These are phyloP conservation scores for Pseudopyrenochaeta lycopersici DNA, from an alignment of 2,329 filamentous ascomycete genomes.

Conservation along the genomic window DNA sequence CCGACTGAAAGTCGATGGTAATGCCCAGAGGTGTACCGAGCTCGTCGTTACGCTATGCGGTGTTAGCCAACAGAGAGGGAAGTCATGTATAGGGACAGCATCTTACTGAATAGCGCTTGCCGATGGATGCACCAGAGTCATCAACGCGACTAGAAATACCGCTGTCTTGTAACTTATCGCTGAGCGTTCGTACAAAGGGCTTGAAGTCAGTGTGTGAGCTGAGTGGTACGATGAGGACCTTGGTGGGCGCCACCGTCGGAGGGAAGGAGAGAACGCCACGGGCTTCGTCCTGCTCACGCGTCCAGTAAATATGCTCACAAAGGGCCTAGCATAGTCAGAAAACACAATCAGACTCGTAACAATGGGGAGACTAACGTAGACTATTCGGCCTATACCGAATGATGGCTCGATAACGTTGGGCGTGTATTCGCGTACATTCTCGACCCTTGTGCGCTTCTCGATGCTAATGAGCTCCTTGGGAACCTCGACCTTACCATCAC, in stretches of 20 bases:
- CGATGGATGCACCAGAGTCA: slow-evolving; percentile 89
- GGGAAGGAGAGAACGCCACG: slow-evolving; percentile 82
- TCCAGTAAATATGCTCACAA: slow-evolving; percentile 97
- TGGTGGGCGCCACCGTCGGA: slow-evolving; percentile 85
- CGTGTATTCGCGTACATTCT: slow-evolving; percentile 89
- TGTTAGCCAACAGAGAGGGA: slow-evolving; percentile 21
- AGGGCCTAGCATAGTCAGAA: slow-evolving; percentile 72
- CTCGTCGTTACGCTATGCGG: slow-evolving; percentile 81
- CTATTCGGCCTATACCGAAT: slow-evolving; percentile 93
- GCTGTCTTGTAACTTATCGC: slow-evolving; percentile 76
- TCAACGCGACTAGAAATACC: slow-evolving; percentile 88
- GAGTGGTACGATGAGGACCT: slow-evolving; percentile 90
- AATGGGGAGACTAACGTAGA: slow-evolving; percentile 67
- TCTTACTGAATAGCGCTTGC: slow-evolving; percentile 75
- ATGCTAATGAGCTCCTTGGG: slow-evolving; percentile 82
- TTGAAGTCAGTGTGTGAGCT: slow-evolving; percentile 83
- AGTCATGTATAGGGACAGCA: not conserved
- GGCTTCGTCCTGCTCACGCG: slow-evolving; percentile 81
- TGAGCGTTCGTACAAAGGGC: slow-evolving; percentile 77
- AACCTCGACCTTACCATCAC: slow-evolving; percentile 79
- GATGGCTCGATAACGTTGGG: slow-evolving; percentile 98
- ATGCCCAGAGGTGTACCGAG: slow-evolving; percentile 93
- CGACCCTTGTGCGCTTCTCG: slow-evolving; percentile 81
- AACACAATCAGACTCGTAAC: not conserved
- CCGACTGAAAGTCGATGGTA: slow-evolving; percentile 93